A percentile compares a stretch with the other conserved stretches of the same genome.
Conservation (phyloP, 129 eudicot species). For the Flaveria ramosissima region DNA sequence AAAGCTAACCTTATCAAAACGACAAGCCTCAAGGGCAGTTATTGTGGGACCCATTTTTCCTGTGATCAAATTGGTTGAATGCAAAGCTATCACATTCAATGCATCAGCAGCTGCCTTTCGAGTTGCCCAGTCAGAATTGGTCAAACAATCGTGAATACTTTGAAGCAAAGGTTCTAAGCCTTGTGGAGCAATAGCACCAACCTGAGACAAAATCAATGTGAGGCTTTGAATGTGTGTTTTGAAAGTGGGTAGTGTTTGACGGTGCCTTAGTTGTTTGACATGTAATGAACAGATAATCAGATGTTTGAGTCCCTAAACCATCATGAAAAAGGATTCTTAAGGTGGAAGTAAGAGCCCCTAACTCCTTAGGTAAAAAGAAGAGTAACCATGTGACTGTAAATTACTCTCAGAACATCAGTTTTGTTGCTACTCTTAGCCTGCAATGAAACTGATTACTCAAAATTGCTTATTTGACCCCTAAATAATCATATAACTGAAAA, state of each 20-base stretch:
- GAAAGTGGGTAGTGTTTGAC: background rate
- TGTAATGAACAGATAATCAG: background rate
- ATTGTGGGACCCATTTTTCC: constrained; percentile 55
- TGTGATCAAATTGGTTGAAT: constrained; percentile 58
- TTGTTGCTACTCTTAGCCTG: background rate
- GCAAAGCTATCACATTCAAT: constrained; percentile 63
- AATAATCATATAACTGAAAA: too few relatives aligned
- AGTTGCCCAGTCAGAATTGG: constrained; percentile 89
- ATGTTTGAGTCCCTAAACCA: background rate
- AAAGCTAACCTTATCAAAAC: constrained; percentile 81
- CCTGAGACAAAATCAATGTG: constrained; percentile 46
- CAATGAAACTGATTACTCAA: background rate
- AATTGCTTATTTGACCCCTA: background rate
- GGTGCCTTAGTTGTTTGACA: background rate
- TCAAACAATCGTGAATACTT: constrained; percentile 82
- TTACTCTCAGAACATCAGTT: too few relatives aligned
- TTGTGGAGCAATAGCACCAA: constrained; percentile 87
- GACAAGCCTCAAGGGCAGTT: constrained; percentile 70
- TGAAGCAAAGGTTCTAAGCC: constrained; percentile 76
- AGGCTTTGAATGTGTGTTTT: background rate
- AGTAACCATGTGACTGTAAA: background rate
- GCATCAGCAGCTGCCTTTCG: constrained; percentile 97
- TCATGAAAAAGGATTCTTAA: background rate
- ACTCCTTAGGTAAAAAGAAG: background rate
- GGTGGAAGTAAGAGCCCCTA: background rate